Evolutionary conservation across 1,284 basidiomycete species (phyloP), one percentile per base, ranked within the genome.

Genomic region (Waitea zeae): DNA sequence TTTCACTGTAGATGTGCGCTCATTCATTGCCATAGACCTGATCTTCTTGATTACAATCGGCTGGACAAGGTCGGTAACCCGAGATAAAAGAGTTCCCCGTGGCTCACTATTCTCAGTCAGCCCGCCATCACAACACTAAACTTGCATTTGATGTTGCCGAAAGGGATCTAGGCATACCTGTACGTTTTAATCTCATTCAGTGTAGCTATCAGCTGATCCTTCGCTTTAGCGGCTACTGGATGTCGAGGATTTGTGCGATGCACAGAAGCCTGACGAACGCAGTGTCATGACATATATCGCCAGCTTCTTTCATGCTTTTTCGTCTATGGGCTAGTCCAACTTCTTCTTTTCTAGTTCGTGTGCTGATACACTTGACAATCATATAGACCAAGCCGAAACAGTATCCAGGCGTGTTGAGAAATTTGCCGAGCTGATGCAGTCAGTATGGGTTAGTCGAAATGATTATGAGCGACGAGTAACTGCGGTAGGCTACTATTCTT

Each of bases 231-330:
- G 88, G 76, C 61, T 98, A 12, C 69, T 98, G 19, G 93, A 98
- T 59, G 92, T 98, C 0, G 81, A 89, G 38, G 93, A 98, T 62
- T 56, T 98, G n/a, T 95, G 89, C 48, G 89, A 93, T 47, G 71
- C 78, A 0, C 62, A 64, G 15, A 74, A 70, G 37, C 93, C 93
- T 0, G 93, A 98, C 52, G 93, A 98, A 54, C 75, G 88, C 31
- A 90, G 84, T 54, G 83, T 93, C 17, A 92, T 92, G 88, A 92
- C 86, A 2, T 93, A 92, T 45, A 76, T 92, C 36, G 93, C 93
- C 24, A 89, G 89, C 48, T 97, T 72, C 57, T 98, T 98, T 64
- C 93, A 98, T 52, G 93, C 93, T 0, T 98, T 98, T 53, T 93
- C 89, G 0, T 80, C 86, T 1, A 92, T 95, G 79, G 88, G 89